Conservation (phyloP, 345 rosid genomes). For the Arabis hirsuta region DNA sequence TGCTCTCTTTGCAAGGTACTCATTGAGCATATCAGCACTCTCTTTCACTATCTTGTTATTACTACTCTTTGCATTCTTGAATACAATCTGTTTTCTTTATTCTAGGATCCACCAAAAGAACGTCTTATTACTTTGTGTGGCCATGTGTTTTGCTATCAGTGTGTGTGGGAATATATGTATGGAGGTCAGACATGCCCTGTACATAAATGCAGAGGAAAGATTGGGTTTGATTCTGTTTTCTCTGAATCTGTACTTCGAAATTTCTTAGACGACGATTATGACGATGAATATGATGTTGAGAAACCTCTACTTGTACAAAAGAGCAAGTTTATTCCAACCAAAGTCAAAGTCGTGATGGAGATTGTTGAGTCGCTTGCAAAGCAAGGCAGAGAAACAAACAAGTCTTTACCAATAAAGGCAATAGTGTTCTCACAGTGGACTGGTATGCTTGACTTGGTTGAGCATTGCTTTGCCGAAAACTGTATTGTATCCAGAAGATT, state of each 20-base stretch:
- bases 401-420: conserved; percentile 60
- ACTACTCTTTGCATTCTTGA: too few species aligned
- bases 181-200: conserved; percentile 79
- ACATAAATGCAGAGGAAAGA: conserved; percentile 54
- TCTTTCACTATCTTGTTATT: background rate
- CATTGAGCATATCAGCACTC: background rate
- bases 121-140: conserved; percentile 82
- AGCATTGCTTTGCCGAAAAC: conserved; percentile 51
- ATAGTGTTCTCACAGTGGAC: conserved; percentile 94
- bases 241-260: conserved; percentile 64
- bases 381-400: conserved; percentile 35
- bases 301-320: conserved; percentile 43
- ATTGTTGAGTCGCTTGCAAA: conserved; percentile 54
- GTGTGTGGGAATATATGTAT: conserved; percentile 63
- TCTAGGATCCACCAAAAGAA: conserved; percentile 67
- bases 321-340: conserved; percentile 63
- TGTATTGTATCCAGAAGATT: conserved; percentile 74
- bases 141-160: conserved; percentile 83
- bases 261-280: conserved; percentile 45
- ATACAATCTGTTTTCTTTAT: too few species aligned
- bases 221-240: conserved; percentile 65
- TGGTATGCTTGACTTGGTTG: conserved; percentile 82
- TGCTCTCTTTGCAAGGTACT: conserved; percentile 69
- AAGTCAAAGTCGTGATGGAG: conserved; percentile 68
- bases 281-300: conserved; percentile 25